phyloP scores from a whole-genome alignment of 345 rosid genomes.

The Rhodamnia argentea region DNA sequence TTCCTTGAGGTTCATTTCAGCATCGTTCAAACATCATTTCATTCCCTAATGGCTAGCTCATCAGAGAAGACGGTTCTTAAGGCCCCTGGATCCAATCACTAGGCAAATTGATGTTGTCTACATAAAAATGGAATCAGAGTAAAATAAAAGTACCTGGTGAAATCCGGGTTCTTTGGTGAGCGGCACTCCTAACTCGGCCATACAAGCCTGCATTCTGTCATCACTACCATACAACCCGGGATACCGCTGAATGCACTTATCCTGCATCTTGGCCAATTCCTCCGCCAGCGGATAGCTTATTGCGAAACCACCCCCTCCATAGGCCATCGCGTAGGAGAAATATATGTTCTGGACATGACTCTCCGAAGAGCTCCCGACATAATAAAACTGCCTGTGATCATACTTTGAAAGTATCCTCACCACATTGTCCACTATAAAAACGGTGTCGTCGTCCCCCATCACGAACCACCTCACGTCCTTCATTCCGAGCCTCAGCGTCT shows the following conservation, averaged over 20 bases:
- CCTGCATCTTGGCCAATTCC: constrained; percentile 65
- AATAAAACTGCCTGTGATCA: constrained; percentile 57
- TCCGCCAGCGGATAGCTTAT: constrained; percentile 67
- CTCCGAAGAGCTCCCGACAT: constrained; percentile 71
- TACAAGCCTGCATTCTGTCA: constrained; percentile 78
- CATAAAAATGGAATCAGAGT: background rate
- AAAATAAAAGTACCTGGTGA: constrained; percentile 49
- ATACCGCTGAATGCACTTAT: constrained; percentile 64
- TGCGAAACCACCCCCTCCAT: constrained; percentile 84
- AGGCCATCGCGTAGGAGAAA: constrained; percentile 73
- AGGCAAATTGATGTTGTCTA: background rate
- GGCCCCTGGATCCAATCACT: background rate
- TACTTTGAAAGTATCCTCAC: constrained; percentile 49
- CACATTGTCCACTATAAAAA: constrained; percentile 59
- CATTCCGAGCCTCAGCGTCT: constrained; percentile 50
- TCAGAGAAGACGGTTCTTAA: background rate
- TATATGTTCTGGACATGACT: constrained; percentile 72
- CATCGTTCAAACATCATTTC: background rate
- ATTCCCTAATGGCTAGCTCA: background rate
- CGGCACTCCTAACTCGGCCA: constrained; percentile 78
- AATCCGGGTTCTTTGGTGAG: constrained; percentile 70
- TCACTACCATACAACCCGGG: constrained; percentile 79
- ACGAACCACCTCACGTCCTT: constrained; percentile 73
- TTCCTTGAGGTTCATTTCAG: background rate
- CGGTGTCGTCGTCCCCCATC: constrained; percentile 83